Conservation (phyloP, 2,329 filamentous ascomycete genomes). For the Stachybotrys chlorohalonatus region DNA sequence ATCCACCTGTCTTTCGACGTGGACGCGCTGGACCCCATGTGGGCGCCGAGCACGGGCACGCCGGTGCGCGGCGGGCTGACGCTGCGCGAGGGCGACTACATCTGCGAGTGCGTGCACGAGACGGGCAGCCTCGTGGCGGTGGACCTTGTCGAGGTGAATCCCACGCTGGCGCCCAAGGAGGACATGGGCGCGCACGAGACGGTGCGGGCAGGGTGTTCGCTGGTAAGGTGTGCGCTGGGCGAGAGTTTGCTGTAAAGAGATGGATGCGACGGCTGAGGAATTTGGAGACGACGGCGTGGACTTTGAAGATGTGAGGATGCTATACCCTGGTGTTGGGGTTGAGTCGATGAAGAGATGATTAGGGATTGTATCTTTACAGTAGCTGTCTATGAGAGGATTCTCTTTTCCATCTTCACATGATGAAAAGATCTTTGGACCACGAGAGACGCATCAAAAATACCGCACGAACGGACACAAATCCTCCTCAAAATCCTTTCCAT, state of each 20-base stretch:
- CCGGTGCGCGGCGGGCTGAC: slow-evolving; percentile 90
- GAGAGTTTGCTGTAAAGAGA: slow-evolving; percentile 67
- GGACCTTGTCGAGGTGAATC: slow-evolving; percentile 78
- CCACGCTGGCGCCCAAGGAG: slow-evolving; percentile 52
- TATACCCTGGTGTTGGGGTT: no score
- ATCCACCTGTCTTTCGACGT: slow-evolving; percentile 98
- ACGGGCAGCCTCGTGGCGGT: slow-evolving; percentile 71
- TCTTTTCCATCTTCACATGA: no score
- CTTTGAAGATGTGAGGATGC: no score
- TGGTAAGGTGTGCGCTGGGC: slow-evolving; percentile 85
- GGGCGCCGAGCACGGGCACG: slow-evolving; percentile 92
- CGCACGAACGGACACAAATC: no score
- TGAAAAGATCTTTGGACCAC: no score
- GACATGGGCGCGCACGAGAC: slow-evolving; percentile 69
- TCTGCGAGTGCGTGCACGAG: slow-evolving; percentile 79
- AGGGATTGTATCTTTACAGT: no score
- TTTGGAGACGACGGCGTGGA: neutral
- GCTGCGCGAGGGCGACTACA: slow-evolving; percentile 91
- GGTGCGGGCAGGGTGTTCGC: slow-evolving; percentile 78
- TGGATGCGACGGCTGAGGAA: neutral
- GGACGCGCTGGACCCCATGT: slow-evolving; percentile 90
- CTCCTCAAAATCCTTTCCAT: no score
- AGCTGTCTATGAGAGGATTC: no score
- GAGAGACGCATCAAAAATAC: no score
- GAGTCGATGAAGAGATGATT: no score